Base-by-base conservation (phyloP, 306 rosid species). In the Lablab purpureus region DNA sequence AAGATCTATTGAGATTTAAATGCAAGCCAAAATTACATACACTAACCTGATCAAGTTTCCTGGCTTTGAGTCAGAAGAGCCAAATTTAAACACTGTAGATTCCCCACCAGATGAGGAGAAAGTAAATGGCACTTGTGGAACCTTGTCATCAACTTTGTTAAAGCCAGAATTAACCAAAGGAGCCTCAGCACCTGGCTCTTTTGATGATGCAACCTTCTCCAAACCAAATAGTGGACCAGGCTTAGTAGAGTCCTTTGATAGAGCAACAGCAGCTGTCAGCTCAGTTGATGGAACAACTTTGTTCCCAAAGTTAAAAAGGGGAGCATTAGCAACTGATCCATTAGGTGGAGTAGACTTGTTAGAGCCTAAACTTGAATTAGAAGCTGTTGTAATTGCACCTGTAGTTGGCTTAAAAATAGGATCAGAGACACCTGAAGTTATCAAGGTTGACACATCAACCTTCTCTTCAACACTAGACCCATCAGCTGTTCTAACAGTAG, bases 11-110 rank as follows among this genome's bases (percentile, higher is more conserved):
- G 9, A 47, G 3, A 56, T 22, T 54, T 28, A 28, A 50, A 40
- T 45, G 64, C 56, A 49, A 52, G 47, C 62, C 54, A 68, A 43
- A 78, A 70, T 54, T 7, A 22, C 67, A 43, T 12, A 79, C 5
- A 69, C 88, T 73, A 18, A 94, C 98, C 91, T 90, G 90, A 51
- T 69, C 36, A 82, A 79, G 81, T 23, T 81, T 71, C 58, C 85
- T 17, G 66, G 84, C 41, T 81, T 89, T 54, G 85, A 34, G 73
- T 76, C 82, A 36, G 84, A 82, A 80, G 82, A 37, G 72, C 66
- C 90, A 55, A 77, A 78, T 80, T 76, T 81, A 58, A 60, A 13
- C 46, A 72, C 71, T 15, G 62, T 41, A 59, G 84, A 77, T 51
- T 86, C 89, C 27, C 71, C 78, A 56, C 66, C 85, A 3, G 78